Evolutionary conservation across 1,284 basidiomycete species (phyloP).

Genomic region (Ustilago sp.): DNA sequence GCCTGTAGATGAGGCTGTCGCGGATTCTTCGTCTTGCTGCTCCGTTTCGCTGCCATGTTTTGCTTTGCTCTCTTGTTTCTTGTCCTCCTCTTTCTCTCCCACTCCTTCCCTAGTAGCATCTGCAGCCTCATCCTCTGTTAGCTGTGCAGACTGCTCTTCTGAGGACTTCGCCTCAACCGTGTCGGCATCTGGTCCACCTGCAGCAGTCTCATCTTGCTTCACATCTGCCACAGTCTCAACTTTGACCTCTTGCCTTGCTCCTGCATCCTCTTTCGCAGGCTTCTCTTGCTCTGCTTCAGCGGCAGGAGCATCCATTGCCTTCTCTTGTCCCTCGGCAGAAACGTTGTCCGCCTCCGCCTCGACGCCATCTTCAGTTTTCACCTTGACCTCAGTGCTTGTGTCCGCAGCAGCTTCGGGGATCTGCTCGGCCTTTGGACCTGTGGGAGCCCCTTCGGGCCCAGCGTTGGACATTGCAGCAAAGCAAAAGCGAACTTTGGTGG

Average conservation of each 20-base stretch:
- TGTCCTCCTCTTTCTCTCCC: neutral
- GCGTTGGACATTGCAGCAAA: conserved; percentile 50
- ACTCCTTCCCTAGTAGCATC: neutral
- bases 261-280: neutral
- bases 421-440: conserved; percentile 42
- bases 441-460: conserved; percentile 44
- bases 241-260: neutral
- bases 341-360: neutral
- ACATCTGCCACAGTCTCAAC: neutral
- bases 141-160: neutral
- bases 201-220: neutral
- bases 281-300: neutral
- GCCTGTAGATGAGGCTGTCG: neutral
- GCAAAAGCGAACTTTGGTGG: conserved; percentile 47
- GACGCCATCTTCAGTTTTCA: neutral
- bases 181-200: neutral
- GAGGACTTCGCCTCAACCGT: neutral
- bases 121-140: neutral
- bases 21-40: neutral
- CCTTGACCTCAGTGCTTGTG: neutral
- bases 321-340: neutral
- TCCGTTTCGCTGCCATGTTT: neutral
- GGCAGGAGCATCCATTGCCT: neutral
- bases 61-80: neutral
- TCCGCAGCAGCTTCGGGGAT: conserved; percentile 14